Conservation (phyloP, 1,284 basidiomycete genomes). For the Tremellales sp. region DNA sequence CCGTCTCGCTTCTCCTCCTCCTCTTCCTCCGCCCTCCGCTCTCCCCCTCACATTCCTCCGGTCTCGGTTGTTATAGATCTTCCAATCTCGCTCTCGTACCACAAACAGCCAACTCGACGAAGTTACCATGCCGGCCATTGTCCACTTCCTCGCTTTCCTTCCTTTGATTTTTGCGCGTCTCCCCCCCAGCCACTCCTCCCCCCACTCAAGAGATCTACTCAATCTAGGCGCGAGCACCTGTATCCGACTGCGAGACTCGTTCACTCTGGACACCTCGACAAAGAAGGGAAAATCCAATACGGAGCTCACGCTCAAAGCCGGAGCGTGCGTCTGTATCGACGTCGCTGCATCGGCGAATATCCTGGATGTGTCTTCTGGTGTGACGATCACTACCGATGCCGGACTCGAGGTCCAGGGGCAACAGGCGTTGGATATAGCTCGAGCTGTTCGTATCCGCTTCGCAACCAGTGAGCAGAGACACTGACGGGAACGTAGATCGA, state of each 20-base stretch:
- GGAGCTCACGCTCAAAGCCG: constrained; percentile 10
- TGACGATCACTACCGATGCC: constrained; percentile 7
- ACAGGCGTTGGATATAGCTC: constrained; percentile 6
- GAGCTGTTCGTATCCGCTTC: constrained; percentile 8
- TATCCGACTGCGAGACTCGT: neutral
- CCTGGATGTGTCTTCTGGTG: constrained; percentile 4
- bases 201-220: neutral
- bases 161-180: neutral
- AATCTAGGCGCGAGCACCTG: neutral
- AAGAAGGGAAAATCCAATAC: neutral
- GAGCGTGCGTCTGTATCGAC: constrained; percentile 16
- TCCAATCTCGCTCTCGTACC: too few relatives aligned
- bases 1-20: too few relatives aligned
- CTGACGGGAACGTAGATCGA: neutral
- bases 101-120: too few relatives aligned
- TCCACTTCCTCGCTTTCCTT: neutral
- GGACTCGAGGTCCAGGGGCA: constrained; percentile 8
- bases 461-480: neutral
- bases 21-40: too few relatives aligned
- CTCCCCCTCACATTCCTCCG: too few relatives aligned
- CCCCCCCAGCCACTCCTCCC: neutral
- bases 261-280: neutral
- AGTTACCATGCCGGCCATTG: too few relatives aligned
- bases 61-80: too few relatives aligned
- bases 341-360: constrained; percentile 7